Conservation (phyloP, 805 yeast species). For the Danielozyma ontarioensis region DNA sequence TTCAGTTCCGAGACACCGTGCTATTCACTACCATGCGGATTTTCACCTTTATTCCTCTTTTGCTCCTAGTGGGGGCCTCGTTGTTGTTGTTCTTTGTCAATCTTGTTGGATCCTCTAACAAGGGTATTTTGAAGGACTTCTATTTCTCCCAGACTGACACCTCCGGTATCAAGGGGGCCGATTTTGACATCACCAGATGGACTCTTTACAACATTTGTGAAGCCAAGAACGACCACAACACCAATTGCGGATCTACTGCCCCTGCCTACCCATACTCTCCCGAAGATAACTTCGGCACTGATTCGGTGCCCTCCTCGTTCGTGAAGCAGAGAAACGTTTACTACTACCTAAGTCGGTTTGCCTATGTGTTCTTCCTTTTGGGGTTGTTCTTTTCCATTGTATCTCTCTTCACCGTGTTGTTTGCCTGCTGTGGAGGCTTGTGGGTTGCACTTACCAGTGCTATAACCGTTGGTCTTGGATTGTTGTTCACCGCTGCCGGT, state of each 20-base stretch:
- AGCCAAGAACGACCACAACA: constrained; percentile 10
- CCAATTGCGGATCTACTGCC: constrained; percentile 12
- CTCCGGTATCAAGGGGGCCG: constrained; percentile 8
- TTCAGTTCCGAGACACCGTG: no score
- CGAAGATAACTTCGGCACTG: constrained; percentile 17
- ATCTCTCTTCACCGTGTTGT: constrained; percentile 38
- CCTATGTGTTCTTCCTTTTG: constrained; percentile 32
- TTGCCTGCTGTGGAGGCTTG: constrained; percentile 2
- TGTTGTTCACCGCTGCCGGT: constrained; percentile 40
- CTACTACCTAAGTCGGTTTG: constrained; percentile 57
- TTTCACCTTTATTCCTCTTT: constrained; percentile 17
- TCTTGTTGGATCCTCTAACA: constrained; percentile 20
- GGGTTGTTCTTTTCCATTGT: constrained; percentile 57
- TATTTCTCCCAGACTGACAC: constrained; percentile 22
- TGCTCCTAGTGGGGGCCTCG: constrained; percentile 18
- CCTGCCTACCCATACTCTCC: constrained; percentile 32
- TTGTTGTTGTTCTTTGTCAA: constrained; percentile 20
- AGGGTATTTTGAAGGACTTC: constrained; percentile 14
- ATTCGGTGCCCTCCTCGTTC: constrained; percentile 48
- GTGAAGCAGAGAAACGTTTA: constrained; percentile 43
- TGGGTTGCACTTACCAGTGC: constrained; percentile 6
- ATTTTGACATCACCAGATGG: constrained; percentile 18
- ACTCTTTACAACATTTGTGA: constrained; percentile 22
- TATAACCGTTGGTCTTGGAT: constrained; percentile 15
- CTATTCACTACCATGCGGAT: no score